phyloP scores from a whole-genome alignment of 768 basidiomycete genomes.

The Suillus decipiens region DNA sequence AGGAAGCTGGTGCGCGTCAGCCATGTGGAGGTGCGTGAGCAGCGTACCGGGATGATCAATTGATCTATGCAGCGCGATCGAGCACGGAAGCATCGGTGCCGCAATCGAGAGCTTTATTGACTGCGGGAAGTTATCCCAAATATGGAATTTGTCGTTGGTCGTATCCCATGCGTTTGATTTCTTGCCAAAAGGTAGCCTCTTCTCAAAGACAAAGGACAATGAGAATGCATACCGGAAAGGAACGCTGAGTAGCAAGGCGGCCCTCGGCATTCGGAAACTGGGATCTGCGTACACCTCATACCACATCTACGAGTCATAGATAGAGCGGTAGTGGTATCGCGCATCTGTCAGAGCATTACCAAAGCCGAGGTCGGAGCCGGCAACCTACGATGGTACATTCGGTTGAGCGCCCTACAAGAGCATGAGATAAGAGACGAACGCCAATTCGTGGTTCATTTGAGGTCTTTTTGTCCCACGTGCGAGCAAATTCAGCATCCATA shows the following conservation, averaged over 20 bases:
- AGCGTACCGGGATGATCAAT: constrained; percentile 43
- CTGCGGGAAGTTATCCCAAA: constrained; percentile 62
- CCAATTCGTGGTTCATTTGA: constrained; percentile 32
- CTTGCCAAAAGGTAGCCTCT: background rate
- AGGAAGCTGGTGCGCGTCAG: constrained; percentile 51
- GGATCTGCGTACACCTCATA: constrained; percentile 77
- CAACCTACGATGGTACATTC: constrained; percentile 25
- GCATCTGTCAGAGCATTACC: constrained; percentile 49
- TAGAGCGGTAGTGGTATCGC: constrained; percentile 74
- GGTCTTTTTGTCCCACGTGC: constrained; percentile 40
- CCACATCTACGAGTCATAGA: constrained; percentile 74
- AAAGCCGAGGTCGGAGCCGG: constrained; percentile 37
- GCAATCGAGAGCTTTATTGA: constrained; percentile 60
- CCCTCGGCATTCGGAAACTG: constrained; percentile 53
- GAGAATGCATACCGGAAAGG: constrained; percentile 59
- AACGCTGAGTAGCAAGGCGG: constrained; percentile 48
- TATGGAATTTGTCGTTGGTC: constrained; percentile 51
- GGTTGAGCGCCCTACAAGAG: background rate
- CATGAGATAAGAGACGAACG: constrained; percentile 37
- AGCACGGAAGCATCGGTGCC: constrained; percentile 60
- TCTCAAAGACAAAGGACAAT: constrained; percentile 5
- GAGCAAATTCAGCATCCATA: constrained; percentile 45
- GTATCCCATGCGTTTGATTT: constrained; percentile 50
- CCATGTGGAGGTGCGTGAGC: constrained; percentile 52
- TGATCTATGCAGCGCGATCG: constrained; percentile 52